Conservation (phyloP, 2,329 filamentous ascomycete genomes). For the Phyllosticta citriasiana region DNA sequence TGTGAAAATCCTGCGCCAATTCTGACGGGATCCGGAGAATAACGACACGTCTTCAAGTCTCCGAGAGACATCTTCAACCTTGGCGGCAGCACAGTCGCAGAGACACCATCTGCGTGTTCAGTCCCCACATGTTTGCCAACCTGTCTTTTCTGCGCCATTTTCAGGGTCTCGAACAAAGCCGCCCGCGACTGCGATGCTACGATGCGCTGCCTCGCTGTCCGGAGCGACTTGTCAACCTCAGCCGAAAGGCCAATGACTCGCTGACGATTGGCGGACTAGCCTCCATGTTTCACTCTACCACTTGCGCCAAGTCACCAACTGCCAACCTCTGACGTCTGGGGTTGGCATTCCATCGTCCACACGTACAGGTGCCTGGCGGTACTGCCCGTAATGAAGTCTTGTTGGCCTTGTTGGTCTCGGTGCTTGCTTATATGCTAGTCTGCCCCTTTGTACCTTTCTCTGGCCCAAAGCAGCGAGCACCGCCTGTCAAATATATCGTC, state of each 20-base stretch:
- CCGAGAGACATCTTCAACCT: background rate
- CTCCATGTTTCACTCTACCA: background rate
- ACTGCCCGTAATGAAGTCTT: background rate
- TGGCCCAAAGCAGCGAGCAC: background rate
- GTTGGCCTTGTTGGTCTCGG: background rate
- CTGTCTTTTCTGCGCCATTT: background rate
- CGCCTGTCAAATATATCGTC: background rate
- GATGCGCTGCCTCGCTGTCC: background rate
- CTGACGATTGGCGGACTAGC: background rate
- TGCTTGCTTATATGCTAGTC: background rate
- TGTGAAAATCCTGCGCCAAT: background rate
- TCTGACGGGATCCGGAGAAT: background rate
- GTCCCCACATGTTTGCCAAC: background rate
- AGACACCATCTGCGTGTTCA: background rate
- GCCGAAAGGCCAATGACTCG: background rate
- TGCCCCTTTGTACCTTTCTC: background rate
- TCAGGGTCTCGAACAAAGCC: background rate
- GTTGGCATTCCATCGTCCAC: background rate
- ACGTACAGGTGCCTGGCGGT: background rate
- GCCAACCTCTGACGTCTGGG: background rate
- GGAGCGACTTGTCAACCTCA: background rate
- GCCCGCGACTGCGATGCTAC: background rate
- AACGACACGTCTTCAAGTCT: background rate
- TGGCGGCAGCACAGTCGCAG: background rate
- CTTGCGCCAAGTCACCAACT: background rate